Conservation (phyloP, 1,284 basidiomycete genomes). For the Polyporus tsugae region DNA sequence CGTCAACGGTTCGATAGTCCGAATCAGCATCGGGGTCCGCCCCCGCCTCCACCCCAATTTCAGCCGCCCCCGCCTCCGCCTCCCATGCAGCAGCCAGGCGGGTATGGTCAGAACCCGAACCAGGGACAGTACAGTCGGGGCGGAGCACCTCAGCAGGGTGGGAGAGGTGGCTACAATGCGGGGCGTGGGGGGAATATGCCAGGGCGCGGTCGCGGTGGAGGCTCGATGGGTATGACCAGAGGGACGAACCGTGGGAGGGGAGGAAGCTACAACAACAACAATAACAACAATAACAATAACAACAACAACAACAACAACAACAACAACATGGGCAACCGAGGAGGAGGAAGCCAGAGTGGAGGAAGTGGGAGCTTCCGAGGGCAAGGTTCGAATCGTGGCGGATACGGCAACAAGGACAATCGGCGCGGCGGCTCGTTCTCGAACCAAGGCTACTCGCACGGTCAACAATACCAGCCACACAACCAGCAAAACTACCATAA, state of each 20-base stretch:
- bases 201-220: conserved; percentile 55
- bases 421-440: conserved; percentile 72
- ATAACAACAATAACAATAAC: no score
- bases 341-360: conserved; percentile 44
- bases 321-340: conserved; percentile 47
- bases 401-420: conserved; percentile 65
- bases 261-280: conserved; percentile 47
- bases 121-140: conserved; percentile 48
- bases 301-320: conserved; percentile 39
- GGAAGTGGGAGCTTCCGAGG: conserved; percentile 52
- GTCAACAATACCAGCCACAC: conserved; percentile 48
- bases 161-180: conserved; percentile 51
- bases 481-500: conserved; percentile 31
- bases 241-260: conserved; percentile 51
- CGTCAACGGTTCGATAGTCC: conserved; percentile 86
- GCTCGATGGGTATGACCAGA: conserved; percentile 53
- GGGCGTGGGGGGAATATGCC: conserved; percentile 45
- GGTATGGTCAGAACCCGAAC: conserved; percentile 31
- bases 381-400: conserved; percentile 67
- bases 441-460: conserved; percentile 42
- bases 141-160: conserved; percentile 51
- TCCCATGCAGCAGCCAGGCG: conserved; percentile 40
- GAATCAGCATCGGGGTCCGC: conserved; percentile 52
- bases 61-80: conserved; percentile 51
- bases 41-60: conserved; percentile 50